Percentiles rank a stretch among this genome's conserved stretches.
phyloP scores from a whole-genome alignment of 169 alveolate species.

The Cryptosporidium canis region DNA sequence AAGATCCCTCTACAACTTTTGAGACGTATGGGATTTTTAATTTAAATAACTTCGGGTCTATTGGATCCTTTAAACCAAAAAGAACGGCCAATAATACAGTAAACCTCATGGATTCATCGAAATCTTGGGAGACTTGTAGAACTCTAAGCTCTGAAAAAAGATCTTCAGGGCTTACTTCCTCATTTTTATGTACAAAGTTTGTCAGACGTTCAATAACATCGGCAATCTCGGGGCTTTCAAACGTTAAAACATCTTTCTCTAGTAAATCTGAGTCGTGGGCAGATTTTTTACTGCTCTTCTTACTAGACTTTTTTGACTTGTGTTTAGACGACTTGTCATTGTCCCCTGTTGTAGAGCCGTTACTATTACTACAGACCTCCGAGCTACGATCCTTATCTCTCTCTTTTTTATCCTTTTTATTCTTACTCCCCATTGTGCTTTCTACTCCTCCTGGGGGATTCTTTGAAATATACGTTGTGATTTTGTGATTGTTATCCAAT shows the following conservation, averaged over 20 bases:
- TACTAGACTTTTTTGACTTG: conserved; percentile 11
- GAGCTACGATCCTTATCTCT: conserved; percentile 14
- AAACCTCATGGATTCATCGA: conserved; percentile 83
- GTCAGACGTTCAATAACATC: conserved; percentile 85
- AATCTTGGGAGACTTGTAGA: conserved; percentile 90
- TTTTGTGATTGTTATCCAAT: conserved; percentile 94
- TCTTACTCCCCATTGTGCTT: conserved; percentile 78
- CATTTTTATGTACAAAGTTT: conserved; percentile 75
- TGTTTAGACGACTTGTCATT: conserved; percentile 9
- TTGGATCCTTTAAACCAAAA: conserved; percentile 35
- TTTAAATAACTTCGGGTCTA: conserved; percentile 75
- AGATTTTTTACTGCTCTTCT: conserved; percentile 47
- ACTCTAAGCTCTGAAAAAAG: conserved; percentile 89
- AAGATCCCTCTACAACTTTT: conserved; percentile 80
- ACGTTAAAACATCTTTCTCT: conserved; percentile 76
- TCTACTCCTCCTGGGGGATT: conserved; percentile 91
- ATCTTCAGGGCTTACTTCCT: conserved; percentile 78
- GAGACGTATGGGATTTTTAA: conserved; percentile 77
- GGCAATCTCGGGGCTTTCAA: conserved; percentile 82
- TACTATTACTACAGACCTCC: not conserved
- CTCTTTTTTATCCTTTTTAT: conserved; percentile 20
- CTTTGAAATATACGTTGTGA: conserved; percentile 93
- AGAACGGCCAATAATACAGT: conserved; percentile 80
- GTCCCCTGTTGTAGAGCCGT: not conserved
- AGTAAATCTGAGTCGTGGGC: not conserved